phyloP scores from a whole-genome alignment of 805 yeast species.

The Cyberlindnera meyerae region DNA sequence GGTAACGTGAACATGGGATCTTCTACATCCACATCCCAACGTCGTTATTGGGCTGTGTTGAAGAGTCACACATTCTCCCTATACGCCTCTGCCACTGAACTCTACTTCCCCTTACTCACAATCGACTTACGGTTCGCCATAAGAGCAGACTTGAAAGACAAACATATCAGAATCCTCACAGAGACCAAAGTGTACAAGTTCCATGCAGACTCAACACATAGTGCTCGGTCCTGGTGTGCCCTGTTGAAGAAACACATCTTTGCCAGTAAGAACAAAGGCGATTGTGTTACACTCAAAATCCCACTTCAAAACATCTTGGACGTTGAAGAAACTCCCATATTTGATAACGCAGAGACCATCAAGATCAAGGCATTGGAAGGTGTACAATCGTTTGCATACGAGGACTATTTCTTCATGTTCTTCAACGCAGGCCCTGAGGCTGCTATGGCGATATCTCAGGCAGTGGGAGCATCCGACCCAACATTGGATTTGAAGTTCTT shows the following conservation, averaged over 20 bases:
- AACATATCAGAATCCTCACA: conserved; percentile 47
- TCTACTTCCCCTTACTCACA: conserved; percentile 77
- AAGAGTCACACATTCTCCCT: conserved; percentile 63
- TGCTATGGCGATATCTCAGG: conserved; percentile 34
- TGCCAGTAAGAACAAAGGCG: conserved; percentile 62
- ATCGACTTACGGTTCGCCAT: conserved; percentile 66
- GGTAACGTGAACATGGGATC: conserved; percentile 48
- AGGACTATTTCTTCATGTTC: conserved; percentile 66
- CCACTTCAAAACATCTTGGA: conserved; percentile 68
- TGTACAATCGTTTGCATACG: conserved; percentile 48
- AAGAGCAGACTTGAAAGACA: conserved; percentile 42
- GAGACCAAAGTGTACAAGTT: conserved; percentile 56
- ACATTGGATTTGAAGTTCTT: background rate
- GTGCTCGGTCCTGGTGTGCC: conserved; percentile 81
- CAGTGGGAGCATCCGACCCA: conserved; percentile 23
- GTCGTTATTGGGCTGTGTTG: conserved; percentile 76
- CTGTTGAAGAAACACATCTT: conserved; percentile 72
- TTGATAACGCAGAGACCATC: conserved; percentile 53
- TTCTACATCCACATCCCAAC: conserved; percentile 25
- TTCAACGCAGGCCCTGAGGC: conserved; percentile 48
- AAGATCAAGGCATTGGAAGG: conserved; percentile 58
- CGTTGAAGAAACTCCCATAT: conserved; percentile 48
- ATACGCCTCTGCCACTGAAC: conserved; percentile 66
- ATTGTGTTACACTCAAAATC: conserved; percentile 70
- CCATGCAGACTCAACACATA: conserved; percentile 63